Conservation (phyloP, 176 grass and related monocot genomes). For the Cenchrus purpureus region DNA sequence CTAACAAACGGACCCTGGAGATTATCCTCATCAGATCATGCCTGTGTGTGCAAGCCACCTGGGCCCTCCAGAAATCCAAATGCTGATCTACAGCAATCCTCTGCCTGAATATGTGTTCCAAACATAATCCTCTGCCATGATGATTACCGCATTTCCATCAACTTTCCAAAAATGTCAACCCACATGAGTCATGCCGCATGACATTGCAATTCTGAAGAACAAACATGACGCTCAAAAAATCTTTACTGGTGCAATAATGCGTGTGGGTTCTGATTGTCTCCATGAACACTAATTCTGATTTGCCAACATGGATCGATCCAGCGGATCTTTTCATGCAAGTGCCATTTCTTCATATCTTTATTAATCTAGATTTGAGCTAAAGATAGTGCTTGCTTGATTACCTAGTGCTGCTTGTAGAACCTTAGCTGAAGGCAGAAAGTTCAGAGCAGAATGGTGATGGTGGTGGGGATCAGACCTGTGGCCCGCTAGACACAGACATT, state of each 20-base stretch:
- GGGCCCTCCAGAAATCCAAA: constrained; percentile 33
- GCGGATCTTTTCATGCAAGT: background rate
- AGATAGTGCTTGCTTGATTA: background rate
- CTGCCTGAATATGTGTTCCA: background rate
- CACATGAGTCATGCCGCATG: constrained; percentile 2
- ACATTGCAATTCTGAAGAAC: constrained; percentile 15
- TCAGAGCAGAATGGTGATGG: background rate
- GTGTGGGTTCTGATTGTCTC: background rate
- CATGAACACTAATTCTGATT: background rate
- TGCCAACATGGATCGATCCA: background rate
- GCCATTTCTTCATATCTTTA: constrained; percentile 16
- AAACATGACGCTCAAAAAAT: background rate
- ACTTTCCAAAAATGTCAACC: constrained; percentile 6
- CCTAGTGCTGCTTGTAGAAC: constrained; percentile 29
- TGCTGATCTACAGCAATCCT: constrained; percentile 1
- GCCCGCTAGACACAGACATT: constrained; percentile 33
- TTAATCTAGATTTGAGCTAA: constrained; percentile 31
- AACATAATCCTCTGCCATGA: background rate
- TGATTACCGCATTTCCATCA: constrained; percentile 9
- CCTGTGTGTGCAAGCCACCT: constrained; percentile 9
- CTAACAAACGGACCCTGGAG: too few species aligned
- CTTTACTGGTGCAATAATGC: background rate
- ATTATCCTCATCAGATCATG: constrained; percentile 15
- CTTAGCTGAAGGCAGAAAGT: constrained; percentile 40
- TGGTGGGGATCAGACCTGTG: constrained; percentile 25